Evolutionary conservation across 306 rosid species (phyloP).

Genomic region (Herpetospermum pedunculosum): DNA sequence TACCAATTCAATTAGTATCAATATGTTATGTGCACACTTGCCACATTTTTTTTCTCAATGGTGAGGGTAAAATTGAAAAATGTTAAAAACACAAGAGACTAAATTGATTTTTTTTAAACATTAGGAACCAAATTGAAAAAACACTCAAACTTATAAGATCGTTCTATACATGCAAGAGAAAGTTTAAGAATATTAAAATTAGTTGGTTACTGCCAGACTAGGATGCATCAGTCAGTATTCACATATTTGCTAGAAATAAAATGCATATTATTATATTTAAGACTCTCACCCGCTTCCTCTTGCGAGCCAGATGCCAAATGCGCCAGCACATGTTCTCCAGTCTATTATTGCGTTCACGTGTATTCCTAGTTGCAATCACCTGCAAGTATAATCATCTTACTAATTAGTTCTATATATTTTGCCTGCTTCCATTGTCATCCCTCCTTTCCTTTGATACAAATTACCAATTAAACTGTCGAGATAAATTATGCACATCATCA

Average conservation of each 20-base stretch:
- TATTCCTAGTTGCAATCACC: conserved; percentile 58
- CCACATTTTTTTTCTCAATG: too few species aligned
- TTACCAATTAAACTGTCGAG: background rate
- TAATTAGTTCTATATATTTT: background rate
- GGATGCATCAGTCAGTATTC: background rate
- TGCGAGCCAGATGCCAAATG: conserved; percentile 77
- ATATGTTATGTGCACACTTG: too few species aligned
- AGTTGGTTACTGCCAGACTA: background rate
- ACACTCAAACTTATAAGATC: too few species aligned
- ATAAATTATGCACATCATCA: background rate
- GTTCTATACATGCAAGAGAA: too few species aligned
- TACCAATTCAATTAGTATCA: too few species aligned
- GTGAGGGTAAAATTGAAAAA: background rate
- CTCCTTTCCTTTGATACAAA: background rate
- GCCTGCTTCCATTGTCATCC: background rate
- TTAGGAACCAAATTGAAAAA: too few species aligned
- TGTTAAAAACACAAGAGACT: too few species aligned
- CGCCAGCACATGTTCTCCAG: conserved; percentile 88
- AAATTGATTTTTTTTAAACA: too few species aligned
- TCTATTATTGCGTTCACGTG: conserved; percentile 46
- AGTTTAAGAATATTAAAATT: too few species aligned
- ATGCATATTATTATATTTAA: background rate
- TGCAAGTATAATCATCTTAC: conserved; percentile 7
- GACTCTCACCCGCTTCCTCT: conserved; percentile 45
- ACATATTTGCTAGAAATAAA: background rate